phyloP scores from a whole-genome alignment of 2,329 filamentous ascomycete species.

The Leptosphaerulina australis region DNA sequence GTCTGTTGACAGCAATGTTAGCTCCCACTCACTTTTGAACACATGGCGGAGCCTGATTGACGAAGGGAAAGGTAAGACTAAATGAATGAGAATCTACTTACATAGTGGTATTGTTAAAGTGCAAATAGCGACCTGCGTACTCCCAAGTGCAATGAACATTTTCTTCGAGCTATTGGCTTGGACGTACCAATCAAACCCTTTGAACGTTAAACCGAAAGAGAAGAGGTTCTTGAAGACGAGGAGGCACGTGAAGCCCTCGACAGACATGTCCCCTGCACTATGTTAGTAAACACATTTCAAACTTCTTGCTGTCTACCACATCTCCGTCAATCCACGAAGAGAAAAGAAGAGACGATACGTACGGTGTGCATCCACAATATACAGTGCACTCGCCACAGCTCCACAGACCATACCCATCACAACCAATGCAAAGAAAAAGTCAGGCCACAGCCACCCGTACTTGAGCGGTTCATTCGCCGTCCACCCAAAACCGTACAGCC shows the following conservation, averaged over 20 bases:
- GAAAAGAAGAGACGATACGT: too few relatives aligned
- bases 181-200: slow-evolving; percentile 82
- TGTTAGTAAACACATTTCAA: background rate
- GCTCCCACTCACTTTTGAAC: too few relatives aligned
- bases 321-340: too few relatives aligned
- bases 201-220: slow-evolving; percentile 82
- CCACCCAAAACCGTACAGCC: slow-evolving; percentile 83
- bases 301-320: background rate
- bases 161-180: slow-evolving; percentile 63
- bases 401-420: slow-evolving; percentile 92
- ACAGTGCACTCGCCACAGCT: slow-evolving; percentile 81
- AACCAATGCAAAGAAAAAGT: slow-evolving; percentile 82
- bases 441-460: slow-evolving; percentile 75
- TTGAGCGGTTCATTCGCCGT: slow-evolving; percentile 65
- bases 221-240: slow-evolving; percentile 96
- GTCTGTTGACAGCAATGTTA: slow-evolving; percentile 17
- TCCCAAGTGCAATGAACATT: slow-evolving; percentile 73
- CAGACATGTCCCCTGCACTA: slow-evolving; percentile 70
- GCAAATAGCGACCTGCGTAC: slow-evolving; percentile 79
- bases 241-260: slow-evolving; percentile 88
- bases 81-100: slow-evolving; percentile 58
- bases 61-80: background rate
- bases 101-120: slow-evolving; percentile 76
- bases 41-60: background rate
- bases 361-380: slow-evolving; percentile 93